Evolutionary conservation across 2,329 filamentous ascomycete species (phyloP).

Genomic region (Penicillium olsonii): DNA sequence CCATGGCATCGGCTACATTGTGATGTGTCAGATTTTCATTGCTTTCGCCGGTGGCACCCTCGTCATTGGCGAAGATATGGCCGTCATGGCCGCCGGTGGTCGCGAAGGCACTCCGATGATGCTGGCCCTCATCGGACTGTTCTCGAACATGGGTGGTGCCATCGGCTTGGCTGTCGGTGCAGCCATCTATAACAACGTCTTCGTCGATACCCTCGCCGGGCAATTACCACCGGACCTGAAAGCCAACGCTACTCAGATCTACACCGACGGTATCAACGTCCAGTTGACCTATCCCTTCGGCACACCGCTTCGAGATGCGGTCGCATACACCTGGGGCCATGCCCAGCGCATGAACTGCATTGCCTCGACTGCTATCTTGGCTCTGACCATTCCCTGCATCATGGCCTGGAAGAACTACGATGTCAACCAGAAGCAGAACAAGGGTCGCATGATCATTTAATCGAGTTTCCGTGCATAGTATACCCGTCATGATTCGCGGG

Average conservation of each 20-base stretch:
- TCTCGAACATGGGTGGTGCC: slow-evolving; percentile 37
- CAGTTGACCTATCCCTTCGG: slow-evolving; percentile 36
- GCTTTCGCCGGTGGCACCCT: slow-evolving; percentile 57
- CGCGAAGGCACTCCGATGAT: slow-evolving; percentile 56
- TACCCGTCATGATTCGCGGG: background rate
- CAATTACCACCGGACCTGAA: slow-evolving; percentile 45
- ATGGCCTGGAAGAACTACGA: slow-evolving; percentile 43
- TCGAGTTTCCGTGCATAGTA: background rate
- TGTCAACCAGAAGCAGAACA: slow-evolving; percentile 43
- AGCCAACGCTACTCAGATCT: slow-evolving; percentile 27
- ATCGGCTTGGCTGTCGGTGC: slow-evolving; percentile 35
- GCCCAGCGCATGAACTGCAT: slow-evolving; percentile 40
- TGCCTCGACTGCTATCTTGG: slow-evolving; percentile 36
- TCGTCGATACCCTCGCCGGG: slow-evolving; percentile 49
- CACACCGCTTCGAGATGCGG: slow-evolving; percentile 32
- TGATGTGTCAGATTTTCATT: slow-evolving; percentile 60
- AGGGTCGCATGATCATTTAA: slow-evolving; percentile 26
- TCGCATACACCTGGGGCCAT: slow-evolving; percentile 41
- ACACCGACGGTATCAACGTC: slow-evolving; percentile 26
- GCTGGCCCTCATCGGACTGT: slow-evolving; percentile 39
- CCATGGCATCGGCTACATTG: slow-evolving; percentile 51
- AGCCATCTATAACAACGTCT: slow-evolving; percentile 60
- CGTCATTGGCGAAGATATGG: slow-evolving; percentile 59
- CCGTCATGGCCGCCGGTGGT: slow-evolving; percentile 58
- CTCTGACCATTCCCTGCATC: slow-evolving; percentile 36